Conservation (phyloP, 1,139 yeast genomes). For the Lodderomyces elongisporus region DNA sequence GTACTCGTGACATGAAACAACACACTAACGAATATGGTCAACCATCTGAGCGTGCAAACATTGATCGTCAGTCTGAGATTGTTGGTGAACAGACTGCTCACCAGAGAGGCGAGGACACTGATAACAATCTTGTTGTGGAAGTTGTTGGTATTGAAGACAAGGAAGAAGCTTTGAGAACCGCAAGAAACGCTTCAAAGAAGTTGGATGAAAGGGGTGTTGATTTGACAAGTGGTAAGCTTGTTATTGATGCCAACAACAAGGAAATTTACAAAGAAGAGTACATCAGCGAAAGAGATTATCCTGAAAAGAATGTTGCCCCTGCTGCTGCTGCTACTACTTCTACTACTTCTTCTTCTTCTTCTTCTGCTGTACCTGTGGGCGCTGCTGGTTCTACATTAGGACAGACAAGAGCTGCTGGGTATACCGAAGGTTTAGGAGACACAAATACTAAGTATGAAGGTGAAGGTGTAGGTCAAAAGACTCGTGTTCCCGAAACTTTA, state of each 20-base stretch:
- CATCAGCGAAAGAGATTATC: conserved; percentile 2
- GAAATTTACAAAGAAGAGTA: conserved; percentile 25
- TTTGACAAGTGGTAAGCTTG: conserved; percentile 31
- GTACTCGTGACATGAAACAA: neutral
- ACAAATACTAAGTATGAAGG: conserved; percentile 6
- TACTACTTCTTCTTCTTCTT: conserved; percentile 4
- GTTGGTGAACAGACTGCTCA: conserved; percentile 7
- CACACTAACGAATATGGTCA: conserved; percentile 1
- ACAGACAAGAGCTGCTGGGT: conserved; percentile 9
- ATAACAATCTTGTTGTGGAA: conserved; percentile 26
- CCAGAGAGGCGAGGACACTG: conserved; percentile 5
- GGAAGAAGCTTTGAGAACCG: conserved; percentile 29
- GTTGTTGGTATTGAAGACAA: conserved; percentile 35
- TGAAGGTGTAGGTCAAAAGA: conserved; percentile 5
- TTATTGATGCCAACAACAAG: conserved; percentile 31
- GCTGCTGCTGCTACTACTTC: neutral
- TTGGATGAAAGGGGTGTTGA: conserved; percentile 33
- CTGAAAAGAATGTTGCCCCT: neutral
- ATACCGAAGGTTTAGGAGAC: neutral
- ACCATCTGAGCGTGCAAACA: conserved; percentile 2
- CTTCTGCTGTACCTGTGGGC: conserved; percentile 9
- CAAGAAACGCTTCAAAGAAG: conserved; percentile 33
- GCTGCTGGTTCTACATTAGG: conserved; percentile 6
- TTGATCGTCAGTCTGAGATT: conserved; percentile 4
- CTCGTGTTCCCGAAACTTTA: conserved; percentile 8